These are phyloP conservation scores for Starmerella stigmatis DNA, from an alignment of 805 yeast genomes.

Conservation along the genomic window DNA sequence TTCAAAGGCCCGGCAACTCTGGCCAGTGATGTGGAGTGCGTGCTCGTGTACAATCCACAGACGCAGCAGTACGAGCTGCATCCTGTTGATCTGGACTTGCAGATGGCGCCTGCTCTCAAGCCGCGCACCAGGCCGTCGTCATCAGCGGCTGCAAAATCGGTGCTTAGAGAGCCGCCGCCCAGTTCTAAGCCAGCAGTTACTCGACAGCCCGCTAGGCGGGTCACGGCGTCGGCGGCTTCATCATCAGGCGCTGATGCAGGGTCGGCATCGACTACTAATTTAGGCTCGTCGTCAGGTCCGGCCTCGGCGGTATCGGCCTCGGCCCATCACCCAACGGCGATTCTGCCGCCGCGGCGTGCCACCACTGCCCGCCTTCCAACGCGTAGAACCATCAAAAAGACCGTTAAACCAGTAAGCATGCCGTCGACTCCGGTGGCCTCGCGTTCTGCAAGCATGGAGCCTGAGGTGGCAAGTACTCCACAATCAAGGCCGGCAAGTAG, in stretches of 20 bases:
- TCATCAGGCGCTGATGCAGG: too few relatives aligned
- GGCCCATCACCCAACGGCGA: neutral
- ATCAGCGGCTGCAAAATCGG: neutral
- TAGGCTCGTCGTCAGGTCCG: too few relatives aligned
- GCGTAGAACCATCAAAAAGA: conserved; percentile 2
- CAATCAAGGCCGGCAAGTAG: neutral
- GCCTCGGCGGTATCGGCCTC: too few relatives aligned
- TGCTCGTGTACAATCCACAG: conserved; percentile 68
- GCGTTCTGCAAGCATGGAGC: neutral
- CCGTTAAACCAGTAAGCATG: neutral
- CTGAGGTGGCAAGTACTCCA: neutral
- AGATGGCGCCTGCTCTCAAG: conserved; percentile 17
- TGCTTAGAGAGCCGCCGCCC: conserved; percentile 1
- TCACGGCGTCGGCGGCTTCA: neutral
- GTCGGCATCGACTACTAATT: neutral
- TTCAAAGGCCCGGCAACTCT: conserved; percentile 25
- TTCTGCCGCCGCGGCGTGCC: conserved; percentile 7
- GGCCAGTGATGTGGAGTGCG: conserved; percentile 44
- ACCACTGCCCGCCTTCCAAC: conserved; percentile 13
- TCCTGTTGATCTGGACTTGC: conserved; percentile 21
- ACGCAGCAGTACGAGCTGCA: conserved; percentile 23
- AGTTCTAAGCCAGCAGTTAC: neutral
- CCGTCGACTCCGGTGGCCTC: neutral
- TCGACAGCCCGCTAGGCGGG: neutral
- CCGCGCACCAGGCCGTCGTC: conserved; percentile 9